phyloP scores from a whole-genome alignment of 805 yeast genomes.

The Maudiozyma pseudohumilis region DNA sequence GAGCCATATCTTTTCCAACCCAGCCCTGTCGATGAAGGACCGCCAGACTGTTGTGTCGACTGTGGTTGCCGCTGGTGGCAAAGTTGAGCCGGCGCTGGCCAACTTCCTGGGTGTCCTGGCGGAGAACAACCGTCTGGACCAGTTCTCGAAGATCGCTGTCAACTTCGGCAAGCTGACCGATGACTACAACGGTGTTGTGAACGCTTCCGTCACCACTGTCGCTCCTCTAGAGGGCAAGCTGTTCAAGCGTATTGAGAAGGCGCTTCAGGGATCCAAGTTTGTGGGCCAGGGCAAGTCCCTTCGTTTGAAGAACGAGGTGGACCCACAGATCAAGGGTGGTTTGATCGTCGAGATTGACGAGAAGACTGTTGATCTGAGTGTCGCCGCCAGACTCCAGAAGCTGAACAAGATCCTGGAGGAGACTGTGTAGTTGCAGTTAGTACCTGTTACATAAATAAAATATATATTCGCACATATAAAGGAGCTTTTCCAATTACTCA shows the following conservation, averaged over 20 bases:
- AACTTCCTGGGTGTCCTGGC: conserved; percentile 81
- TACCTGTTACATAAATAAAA: no score
- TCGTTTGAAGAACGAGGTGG: conserved; percentile 70
- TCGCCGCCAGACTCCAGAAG: conserved; percentile 73
- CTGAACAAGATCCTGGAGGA: conserved; percentile 83
- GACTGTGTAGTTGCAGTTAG: conserved; percentile 67
- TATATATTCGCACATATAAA: no score
- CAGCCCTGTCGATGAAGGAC: conserved; percentile 69
- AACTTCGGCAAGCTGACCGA: conserved; percentile 73
- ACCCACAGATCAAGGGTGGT: conserved; percentile 92
- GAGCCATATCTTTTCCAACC: conserved; percentile 56
- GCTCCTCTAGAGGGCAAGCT: conserved; percentile 73
- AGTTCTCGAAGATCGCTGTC: conserved; percentile 53
- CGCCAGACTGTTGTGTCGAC: conserved; percentile 61
- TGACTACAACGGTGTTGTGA: conserved; percentile 85
- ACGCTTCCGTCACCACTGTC: conserved; percentile 86
- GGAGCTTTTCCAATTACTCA: no score
- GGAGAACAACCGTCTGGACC: conserved; percentile 83
- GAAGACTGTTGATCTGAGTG: conserved; percentile 88
- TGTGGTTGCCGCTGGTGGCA: conserved; percentile 30
- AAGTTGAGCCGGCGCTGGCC: conserved; percentile 54
- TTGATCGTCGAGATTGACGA: conserved; percentile 93
- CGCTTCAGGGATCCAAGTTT: conserved; percentile 66
- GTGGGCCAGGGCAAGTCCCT: conserved; percentile 83
- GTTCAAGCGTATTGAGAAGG: conserved; percentile 65